Percentiles rank a stretch among this genome's conserved stretches.
Conservation (phyloP, 1,139 yeast species). For the Fermentozyma sake region DNA sequence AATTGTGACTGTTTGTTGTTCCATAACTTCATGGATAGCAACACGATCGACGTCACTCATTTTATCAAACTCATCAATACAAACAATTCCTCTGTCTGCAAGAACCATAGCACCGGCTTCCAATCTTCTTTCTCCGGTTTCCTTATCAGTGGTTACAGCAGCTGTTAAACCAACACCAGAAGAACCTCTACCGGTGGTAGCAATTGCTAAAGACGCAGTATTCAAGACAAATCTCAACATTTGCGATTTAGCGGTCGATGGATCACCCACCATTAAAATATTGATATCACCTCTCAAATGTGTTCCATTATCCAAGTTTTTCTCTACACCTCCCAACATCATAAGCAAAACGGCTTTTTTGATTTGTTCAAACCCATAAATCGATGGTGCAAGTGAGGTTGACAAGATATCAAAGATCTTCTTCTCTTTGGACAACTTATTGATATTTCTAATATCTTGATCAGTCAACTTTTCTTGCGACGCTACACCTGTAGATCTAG, state of each 20-base stretch:
- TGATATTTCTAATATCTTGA: constrained; percentile 81
- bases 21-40: constrained; percentile 99
- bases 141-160: constrained; percentile 94
- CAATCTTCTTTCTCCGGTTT: constrained; percentile 92
- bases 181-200: constrained; percentile 98
- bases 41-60: constrained; percentile 97
- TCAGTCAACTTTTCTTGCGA: constrained; percentile 75
- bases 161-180: constrained; percentile 99
- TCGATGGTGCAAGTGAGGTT: constrained; percentile 90
- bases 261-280: constrained; percentile 96
- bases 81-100: constrained; percentile 95
- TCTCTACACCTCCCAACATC: constrained; percentile 93
- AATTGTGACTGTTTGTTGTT: constrained; percentile 96
- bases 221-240: constrained; percentile 88
- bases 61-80: constrained; percentile 98
- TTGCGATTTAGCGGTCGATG: constrained; percentile 97
- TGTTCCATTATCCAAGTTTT: constrained; percentile 90
- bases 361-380: constrained; percentile 88
- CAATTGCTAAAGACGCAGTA: constrained; percentile 92
- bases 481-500: constrained; percentile 82
- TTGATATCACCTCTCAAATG: constrained; percentile 98
- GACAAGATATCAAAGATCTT: constrained; percentile 77
- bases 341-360: constrained; percentile 87
- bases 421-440: constrained; percentile 59
- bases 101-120: constrained; percentile 99